These are phyloP conservation scores for Talaromyces sp. DNA, from an alignment of 2,329 filamentous ascomycete species.

Conservation along the genomic window DNA sequence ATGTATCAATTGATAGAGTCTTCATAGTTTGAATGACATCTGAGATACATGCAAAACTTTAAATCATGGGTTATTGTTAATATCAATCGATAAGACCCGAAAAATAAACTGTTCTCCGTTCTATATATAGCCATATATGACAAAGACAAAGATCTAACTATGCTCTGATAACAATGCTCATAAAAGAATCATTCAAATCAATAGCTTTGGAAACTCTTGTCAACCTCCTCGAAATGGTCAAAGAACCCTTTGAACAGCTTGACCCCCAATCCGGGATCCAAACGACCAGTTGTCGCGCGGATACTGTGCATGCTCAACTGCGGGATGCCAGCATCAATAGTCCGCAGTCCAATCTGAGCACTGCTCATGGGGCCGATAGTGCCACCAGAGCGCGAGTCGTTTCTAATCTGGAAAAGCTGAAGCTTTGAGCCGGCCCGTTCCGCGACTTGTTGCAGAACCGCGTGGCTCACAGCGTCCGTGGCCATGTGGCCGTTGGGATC, in stretches of 20 bases:
- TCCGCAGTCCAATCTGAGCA: slow-evolving; percentile 70
- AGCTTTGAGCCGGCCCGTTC: slow-evolving; percentile 66
- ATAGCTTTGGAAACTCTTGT: slow-evolving; percentile 61
- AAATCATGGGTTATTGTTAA: not conserved
- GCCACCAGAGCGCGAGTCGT: slow-evolving; percentile 82
- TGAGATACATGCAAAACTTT: not conserved
- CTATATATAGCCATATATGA: not conserved
- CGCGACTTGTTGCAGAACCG: slow-evolving; percentile 73
- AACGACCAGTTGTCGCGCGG: slow-evolving; percentile 75
- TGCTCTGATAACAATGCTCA: not conserved
- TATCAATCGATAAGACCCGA: not conserved
- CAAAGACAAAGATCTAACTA: not conserved
- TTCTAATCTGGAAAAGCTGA: slow-evolving; percentile 91
- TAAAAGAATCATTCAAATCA: not conserved
- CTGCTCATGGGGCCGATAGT: slow-evolving; percentile 93
- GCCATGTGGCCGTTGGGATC: slow-evolving; percentile 96
- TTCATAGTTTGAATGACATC: not conserved
- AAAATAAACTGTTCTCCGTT: not conserved
- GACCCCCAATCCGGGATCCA: slow-evolving; percentile 84
- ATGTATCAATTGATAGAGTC: not conserved
- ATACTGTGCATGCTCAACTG: slow-evolving; percentile 95
- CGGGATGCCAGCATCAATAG: slow-evolving; percentile 82
- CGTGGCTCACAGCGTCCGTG: slow-evolving; percentile 79
- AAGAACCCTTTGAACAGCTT: slow-evolving; percentile 87
- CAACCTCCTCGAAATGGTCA: slow-evolving; percentile 78